Evolutionary conservation across 78 protist genomes (phyloP), one percentile per base, ranked within the genome.

Genomic region (Speleostelium caveatum): DNA sequence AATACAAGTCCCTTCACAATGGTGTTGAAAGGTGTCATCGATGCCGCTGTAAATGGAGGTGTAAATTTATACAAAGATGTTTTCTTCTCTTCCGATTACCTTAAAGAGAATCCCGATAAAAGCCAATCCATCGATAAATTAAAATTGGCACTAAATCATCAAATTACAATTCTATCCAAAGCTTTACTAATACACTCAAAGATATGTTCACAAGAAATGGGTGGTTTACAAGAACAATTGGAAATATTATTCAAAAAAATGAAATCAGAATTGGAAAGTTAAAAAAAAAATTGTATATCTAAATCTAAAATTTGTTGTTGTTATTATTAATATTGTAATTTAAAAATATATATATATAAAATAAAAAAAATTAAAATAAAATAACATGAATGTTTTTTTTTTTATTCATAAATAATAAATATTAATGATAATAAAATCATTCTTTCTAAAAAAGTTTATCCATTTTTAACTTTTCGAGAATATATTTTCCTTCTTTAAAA

Each of bases 21-120:
- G 96, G 85, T 74, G 26, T 59, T 95, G 35, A 90, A 74, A 26
- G 96, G 96, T 55, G 90, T 95, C 1, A 90, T 95, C 49, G 96
- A 95, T 72, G 96, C 96, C 7, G 95, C 96, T 19, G 96, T 95
- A 33, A 86, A 86, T 73, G 96, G 96, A 22, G 96, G 96, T 24
- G 77, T 76, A 32, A 61, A 87, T 22, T 63, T 67, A 51, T 95
- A 95, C 89, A 79, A 87, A 68, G 75, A 94, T n/a, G 94, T 88
- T 19, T 94, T 94, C 93, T 87, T 62, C 30, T 35, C 59, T 14
- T 4, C 24, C n/a, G 53, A 61, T 21, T 94, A 79, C 32, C 35
- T 60, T 28, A 32, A 36, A 21, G 87, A 73, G 55, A 72, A 94
- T 28, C 86, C 90, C 2, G 73, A 71, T 42, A 76, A 74, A 35